phyloP scores from a whole-genome alignment of 768 basidiomycete genomes.

The Panus rudis region DNA sequence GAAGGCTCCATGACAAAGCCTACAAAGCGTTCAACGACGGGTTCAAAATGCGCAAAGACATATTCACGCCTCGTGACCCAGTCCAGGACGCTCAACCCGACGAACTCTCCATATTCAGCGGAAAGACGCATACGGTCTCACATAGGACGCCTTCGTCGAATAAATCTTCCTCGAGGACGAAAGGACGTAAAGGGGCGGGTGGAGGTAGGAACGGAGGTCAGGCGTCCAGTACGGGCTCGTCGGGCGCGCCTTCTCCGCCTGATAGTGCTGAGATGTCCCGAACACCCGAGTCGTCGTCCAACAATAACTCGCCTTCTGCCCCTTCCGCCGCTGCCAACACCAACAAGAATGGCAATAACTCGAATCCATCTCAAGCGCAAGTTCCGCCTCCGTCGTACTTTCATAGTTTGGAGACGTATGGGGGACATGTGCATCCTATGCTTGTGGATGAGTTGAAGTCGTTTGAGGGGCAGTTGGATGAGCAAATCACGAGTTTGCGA shows the following conservation, averaged over 20 bases:
- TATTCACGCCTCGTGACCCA: slow-evolving; percentile 44
- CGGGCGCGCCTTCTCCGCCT: too few species aligned
- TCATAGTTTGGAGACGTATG: slow-evolving; percentile 17
- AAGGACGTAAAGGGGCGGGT: too few species aligned
- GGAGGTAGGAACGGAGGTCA: too few species aligned
- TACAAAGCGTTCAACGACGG: slow-evolving; percentile 43
- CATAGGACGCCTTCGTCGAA: too few species aligned
- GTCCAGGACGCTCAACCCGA: slow-evolving; percentile 41
- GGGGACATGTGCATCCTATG: slow-evolving; percentile 22
- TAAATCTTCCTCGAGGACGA: too few species aligned
- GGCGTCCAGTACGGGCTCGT: too few species aligned
- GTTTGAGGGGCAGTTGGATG: slow-evolving; percentile 24
- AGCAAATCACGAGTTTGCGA: slow-evolving; percentile 16
- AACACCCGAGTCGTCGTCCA: slow-evolving; percentile 3
- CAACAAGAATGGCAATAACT: too few species aligned
- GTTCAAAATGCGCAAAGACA: slow-evolving; percentile 44
- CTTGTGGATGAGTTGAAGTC: slow-evolving; percentile 25
- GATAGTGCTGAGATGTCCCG: too few species aligned
- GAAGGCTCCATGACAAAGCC: slow-evolving; percentile 55
- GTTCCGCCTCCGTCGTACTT: slow-evolving; percentile 5
- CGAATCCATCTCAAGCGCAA: too few species aligned
- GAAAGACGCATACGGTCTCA: slow-evolving; percentile 64
- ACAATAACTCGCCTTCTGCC: slow-evolving; percentile 5
- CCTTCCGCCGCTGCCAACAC: slow-evolving; percentile 7
- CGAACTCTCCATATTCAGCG: slow-evolving; percentile 70